Percentiles rank a stretch among this genome's conserved stretches.
phyloP scores from a whole-genome alignment of 441 rosid species.

The Gossypium gossypioides region DNA sequence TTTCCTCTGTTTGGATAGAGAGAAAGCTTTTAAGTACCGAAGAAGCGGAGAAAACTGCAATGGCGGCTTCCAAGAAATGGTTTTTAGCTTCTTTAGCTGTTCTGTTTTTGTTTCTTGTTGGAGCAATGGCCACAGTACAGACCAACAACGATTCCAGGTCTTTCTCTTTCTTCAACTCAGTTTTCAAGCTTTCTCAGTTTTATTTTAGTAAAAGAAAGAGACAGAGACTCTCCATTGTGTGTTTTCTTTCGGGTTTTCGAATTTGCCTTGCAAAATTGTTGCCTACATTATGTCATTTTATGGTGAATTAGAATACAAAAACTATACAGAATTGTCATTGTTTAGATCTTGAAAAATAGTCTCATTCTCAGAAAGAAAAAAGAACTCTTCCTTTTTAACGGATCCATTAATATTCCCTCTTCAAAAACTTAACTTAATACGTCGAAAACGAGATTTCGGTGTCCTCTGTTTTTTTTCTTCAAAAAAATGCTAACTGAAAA shows the following conservation, averaged over 20 bases:
- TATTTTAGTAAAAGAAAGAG: not conserved
- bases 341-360: not conserved
- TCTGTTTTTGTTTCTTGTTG: conserved; percentile 26
- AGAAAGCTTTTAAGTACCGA: not conserved
- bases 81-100: conserved; percentile 17
- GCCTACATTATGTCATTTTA: not conserved
- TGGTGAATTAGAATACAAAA: not conserved
- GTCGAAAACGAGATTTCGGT: not conserved
- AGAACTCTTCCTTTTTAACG: not conserved
- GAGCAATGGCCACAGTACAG: conserved; percentile 21
- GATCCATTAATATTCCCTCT: not conserved
- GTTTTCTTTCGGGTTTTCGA: not conserved
- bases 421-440: not conserved
- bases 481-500: not conserved
- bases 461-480: not conserved
- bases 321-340: not conserved
- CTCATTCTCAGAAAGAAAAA: not conserved
- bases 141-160: conserved; percentile 29
- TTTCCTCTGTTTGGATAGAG: conserved; percentile 9
- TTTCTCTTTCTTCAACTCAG: not conserved
- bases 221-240: not conserved
- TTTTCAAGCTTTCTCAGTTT: conserved; percentile 1
- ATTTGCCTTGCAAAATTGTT: not conserved
- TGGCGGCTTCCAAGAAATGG: conserved; percentile 26
- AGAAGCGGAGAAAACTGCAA: conserved; percentile 16